phyloP scores from a whole-genome alignment of 2,329 filamentous ascomycete genomes.

The Verticillium albo-atrum region DNA sequence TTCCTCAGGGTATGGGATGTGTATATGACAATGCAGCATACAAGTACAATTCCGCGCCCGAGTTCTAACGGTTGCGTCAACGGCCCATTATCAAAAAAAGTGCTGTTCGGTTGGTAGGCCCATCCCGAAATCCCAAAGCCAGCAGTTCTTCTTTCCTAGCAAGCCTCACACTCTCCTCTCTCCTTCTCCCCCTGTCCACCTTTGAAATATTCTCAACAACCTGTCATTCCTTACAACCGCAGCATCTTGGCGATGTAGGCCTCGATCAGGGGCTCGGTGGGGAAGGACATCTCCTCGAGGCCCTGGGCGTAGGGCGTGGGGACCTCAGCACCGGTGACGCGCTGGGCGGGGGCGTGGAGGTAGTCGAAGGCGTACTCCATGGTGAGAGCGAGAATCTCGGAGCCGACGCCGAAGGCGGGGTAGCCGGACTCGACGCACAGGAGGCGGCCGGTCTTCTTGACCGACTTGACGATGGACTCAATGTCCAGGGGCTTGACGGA shows the following conservation, averaged over 20 bases:
- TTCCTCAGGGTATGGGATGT: constrained; percentile 17
- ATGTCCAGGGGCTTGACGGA: constrained; percentile 96
- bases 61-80: neutral
- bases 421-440: constrained; percentile 93
- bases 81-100: neutral
- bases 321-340: constrained; percentile 94
- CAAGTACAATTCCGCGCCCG: neutral
- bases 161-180: neutral
- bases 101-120: neutral
- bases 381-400: constrained; percentile 88
- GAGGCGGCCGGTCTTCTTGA: constrained; percentile 97
- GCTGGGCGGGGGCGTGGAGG: constrained; percentile 86
- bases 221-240: constrained; percentile 52
- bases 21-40: constrained; percentile 18
- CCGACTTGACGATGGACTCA: constrained; percentile 89
- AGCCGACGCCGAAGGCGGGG: constrained; percentile 87
- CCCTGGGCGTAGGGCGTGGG: constrained; percentile 92
- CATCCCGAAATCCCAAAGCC: neutral
- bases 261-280: constrained; percentile 82
- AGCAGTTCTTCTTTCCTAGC: neutral
- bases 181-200: constrained; percentile 21
- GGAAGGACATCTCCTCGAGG: constrained; percentile 94
- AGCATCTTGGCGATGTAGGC: constrained; percentile 87
- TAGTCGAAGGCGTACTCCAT: constrained; percentile 99
- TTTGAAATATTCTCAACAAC: neutral